Evolutionary conservation across 441 rosid genomes (phyloP).

Genomic region (Gossypium lobatum): DNA sequence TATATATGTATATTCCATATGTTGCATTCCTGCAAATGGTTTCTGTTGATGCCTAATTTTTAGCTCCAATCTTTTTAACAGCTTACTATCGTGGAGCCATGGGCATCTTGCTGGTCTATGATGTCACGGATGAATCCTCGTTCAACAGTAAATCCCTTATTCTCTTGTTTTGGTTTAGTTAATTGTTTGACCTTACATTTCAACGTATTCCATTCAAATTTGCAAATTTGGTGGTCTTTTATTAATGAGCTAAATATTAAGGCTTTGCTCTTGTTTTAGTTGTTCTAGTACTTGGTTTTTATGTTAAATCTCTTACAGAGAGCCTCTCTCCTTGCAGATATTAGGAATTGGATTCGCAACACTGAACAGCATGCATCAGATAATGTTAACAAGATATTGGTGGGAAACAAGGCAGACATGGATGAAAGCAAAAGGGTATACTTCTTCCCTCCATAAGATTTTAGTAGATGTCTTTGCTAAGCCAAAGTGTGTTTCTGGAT

Average conservation of each 20-base stretch:
- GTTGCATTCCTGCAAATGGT: not conserved
- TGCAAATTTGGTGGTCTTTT: not conserved
- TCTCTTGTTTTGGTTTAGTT: not conserved
- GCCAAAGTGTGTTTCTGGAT: not conserved
- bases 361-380: conserved; percentile 75
- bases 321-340: conserved; percentile 33
- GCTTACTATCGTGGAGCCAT: conserved; percentile 77
- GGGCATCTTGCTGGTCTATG: conserved; percentile 75
- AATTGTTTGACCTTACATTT: not conserved
- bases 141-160: conserved; percentile 51
- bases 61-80: conserved; percentile 17
- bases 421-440: conserved; percentile 73
- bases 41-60: not conserved
- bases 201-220: not conserved
- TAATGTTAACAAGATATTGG: conserved; percentile 68
- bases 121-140: conserved; percentile 71
- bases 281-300: not conserved
- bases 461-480: not conserved
- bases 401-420: conserved; percentile 81
- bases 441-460: not conserved
- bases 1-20: not conserved
- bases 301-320: conserved; percentile 12
- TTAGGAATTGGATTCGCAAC: conserved; percentile 74
- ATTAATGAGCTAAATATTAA: not conserved
- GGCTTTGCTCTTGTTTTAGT: not conserved